Base-by-base conservation (phyloP, 352 stramenopile species). In the Blastocystis sp. region DNA sequence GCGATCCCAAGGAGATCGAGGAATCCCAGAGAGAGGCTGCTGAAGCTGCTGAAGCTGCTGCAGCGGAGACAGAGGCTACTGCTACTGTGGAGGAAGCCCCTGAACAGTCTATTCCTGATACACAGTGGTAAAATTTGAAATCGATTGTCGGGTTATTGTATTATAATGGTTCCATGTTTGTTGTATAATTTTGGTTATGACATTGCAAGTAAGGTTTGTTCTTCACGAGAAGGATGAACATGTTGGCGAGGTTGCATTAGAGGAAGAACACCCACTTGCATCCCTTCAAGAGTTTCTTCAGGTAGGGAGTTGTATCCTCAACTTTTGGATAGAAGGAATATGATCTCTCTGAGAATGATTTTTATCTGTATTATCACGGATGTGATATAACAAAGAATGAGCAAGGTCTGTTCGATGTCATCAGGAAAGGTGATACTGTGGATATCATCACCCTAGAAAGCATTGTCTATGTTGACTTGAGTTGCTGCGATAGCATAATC, bases 1-100 rank as follows among this genome's bases (percentile, higher is more conserved):
- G 97, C 92, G 97, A 99, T 92, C 94, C 97, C 89, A 97, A 99
- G 91, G 97, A 99, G 93, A 94, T 99, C 73, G 98, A 99, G 95
- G 98, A 99, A 94, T 95, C 93, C 55, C 97, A 99, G 91, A 97
- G 98, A 90, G 96, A 96, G 73, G 93, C 97, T 92, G 93, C 94
- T 66, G 93, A 91, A 75, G 96, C 95, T 89, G 87, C 91, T 55
- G 93, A 94, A 39, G 92, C 93, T 66, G 90, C 80, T 43, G 91
- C 90, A 63, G 90, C 91, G 34, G 79, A 70, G 23, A 53, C 23
- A 34, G 73, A n/a, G 26, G 73, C n/a, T 45, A 29, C 73, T 18
- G 7, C 66, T 53, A 59, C 20, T 13, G 50, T 43, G 8, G 73
- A 84, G 0, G 73, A 84, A 39, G 53, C 34, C 39, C 68, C 53